Evolutionary conservation across 106 monocot genomes (phyloP), one percentile per base, ranked within the genome.

Genomic region (Platanthera zijinensis): DNA sequence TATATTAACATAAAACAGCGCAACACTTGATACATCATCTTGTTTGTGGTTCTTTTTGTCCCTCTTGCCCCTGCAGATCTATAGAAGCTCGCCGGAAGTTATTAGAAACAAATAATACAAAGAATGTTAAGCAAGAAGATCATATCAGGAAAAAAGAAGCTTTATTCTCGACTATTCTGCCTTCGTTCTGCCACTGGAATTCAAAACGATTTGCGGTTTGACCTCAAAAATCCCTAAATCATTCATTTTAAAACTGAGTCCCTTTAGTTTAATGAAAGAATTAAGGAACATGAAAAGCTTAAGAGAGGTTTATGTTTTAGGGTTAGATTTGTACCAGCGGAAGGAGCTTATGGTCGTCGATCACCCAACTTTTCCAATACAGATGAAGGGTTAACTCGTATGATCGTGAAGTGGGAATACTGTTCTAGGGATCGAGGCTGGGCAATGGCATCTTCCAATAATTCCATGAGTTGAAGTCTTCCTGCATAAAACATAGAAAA

Each of bases 401-500:
- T 1, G 13, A 70, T 48, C 5, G n/a, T 70, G 6, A 48, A 15
- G 48, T 48, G 7, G 48, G 48, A 72, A 57, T 10, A 53, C 39
- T 57, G 10, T 10, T 9, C 57, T 22, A 53, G 47, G 25, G 73
- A 8, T 86, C 84, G 30, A 92, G 83, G 50, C 51, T 78, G 74
- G 83, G 94, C 48, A 89, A 81, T 9, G 94, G 94, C 75, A 86
- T 74, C 79, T 82, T 94, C 94, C 94, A 94, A 52, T 86, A 96
- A 70, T 96, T 96, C 92, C 89, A 93, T 13, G 88, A 83, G 73
- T 96, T 96, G 74, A 76, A 96, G 51, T 92, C 96, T 74, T 96
- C 92, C 92, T 93, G 90, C 61, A 76, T 5, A 51, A 22, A 13
- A 78, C 21, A 15, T 0, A 0, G 14, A 8, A 12, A 8, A 47